These are phyloP conservation scores for Borealophlyctis nickersoniae DNA, from an alignment of 192 early-diverging fungal species.

Conservation along the genomic window DNA sequence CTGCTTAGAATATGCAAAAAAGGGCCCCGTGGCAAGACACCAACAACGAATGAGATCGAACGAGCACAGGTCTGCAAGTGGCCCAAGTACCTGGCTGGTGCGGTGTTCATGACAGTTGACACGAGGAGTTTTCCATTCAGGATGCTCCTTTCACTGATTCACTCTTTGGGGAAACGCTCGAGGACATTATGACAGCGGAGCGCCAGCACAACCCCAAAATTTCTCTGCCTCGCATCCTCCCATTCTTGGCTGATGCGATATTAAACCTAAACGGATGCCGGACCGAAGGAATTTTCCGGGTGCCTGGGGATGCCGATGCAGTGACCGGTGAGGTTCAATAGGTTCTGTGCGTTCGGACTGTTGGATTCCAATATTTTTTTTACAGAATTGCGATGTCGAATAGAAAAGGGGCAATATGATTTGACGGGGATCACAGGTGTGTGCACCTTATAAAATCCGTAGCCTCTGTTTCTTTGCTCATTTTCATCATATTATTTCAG, in stretches of 20 bases:
- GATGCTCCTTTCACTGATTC: constrained; percentile 80
- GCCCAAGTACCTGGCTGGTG: too few relatives aligned
- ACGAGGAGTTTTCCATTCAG: constrained; percentile 21
- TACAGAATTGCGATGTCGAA: constrained; percentile 65
- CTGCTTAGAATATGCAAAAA: constrained; percentile 69
- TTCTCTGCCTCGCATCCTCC: constrained; percentile 77
- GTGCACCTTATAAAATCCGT: background rate
- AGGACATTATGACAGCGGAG: constrained; percentile 73
- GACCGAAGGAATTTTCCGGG: constrained; percentile 94
- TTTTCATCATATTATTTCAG: constrained; percentile 14
- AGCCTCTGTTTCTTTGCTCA: background rate
- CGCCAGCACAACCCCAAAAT: constrained; percentile 36
- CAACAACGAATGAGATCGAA: constrained; percentile 67
- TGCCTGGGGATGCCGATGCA: constrained; percentile 86
- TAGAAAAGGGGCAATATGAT: constrained; percentile 81
- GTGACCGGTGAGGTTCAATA: constrained; percentile 58
- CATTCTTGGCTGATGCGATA: constrained; percentile 74
- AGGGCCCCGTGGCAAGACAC: constrained; percentile 76
- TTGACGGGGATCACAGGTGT: constrained; percentile 62
- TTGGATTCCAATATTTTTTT: background rate
- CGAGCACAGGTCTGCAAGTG: constrained; percentile 44
- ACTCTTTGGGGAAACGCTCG: constrained; percentile 87
- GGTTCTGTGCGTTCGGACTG: background rate
- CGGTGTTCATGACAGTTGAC: background rate
- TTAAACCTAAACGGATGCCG: constrained; percentile 68